Base-by-base conservation (phyloP, 441 rosid species). In the Corymbia citriodora region DNA sequence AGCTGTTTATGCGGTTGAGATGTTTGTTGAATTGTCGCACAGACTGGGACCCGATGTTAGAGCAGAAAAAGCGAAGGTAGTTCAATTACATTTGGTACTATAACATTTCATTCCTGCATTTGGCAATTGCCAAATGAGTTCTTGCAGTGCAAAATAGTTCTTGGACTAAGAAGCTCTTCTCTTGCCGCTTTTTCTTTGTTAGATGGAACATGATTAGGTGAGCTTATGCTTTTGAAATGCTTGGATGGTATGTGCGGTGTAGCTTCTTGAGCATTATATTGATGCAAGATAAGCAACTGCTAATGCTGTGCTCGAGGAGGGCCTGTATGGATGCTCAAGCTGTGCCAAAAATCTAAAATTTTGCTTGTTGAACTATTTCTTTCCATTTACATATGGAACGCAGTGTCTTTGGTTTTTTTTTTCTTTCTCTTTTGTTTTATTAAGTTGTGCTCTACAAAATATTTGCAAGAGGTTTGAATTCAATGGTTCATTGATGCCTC, bases 261-360 rank as follows among this genome's bases (percentile, higher is more conserved):
- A 57, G 63, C 63, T 23, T 27, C 1, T 59, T 59, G 14, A 23
- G 29, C 12, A 23, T 59, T 59, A 59, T 59, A 23, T 23, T 23
- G 63, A 59, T 59, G 63, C 21, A 57, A 57, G 63, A 23, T 57
- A 57, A 57, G 63, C 63, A 57, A 57, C 63, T 23, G 63, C 63
- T 57, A 57, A 57, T 57, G 63, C 63, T 23, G 63, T 0, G 63
- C 63, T 57, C 29, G 29, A 57, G 29, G 21, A 57, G 21, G 63
- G 63, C 29, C 13, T 0, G 6, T 23, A 1, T 57, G 13, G 21
- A 57, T 0, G 0, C 1, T 57, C 29, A 4, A 23, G 0, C 29
- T 23, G 63, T 57, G 63, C 63, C 29, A 57, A 57, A 57, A 57
- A 23, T 57, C 13, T 57, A 27, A 23, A 57, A 57, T 27, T 8